phyloP scores from a whole-genome alignment of 139 green algal species.

The Micromonas pusilla region DNA sequence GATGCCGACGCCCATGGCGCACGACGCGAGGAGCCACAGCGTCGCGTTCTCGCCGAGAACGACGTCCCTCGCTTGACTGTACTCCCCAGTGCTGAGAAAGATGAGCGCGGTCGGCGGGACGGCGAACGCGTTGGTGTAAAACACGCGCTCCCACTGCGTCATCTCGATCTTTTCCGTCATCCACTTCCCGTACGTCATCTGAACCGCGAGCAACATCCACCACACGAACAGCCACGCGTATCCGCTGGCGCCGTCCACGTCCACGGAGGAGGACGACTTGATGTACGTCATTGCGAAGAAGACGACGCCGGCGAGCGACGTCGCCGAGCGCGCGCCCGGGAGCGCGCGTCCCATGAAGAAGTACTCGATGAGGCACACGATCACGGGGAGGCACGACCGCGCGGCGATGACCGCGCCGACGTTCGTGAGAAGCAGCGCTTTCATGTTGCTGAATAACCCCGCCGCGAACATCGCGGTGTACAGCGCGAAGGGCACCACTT shows the following conservation, averaged over 20 bases:
- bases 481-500: background rate
- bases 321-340: background rate
- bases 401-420: slow-evolving; percentile 22
- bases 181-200: slow-evolving; percentile 24
- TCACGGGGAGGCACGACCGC: slow-evolving; percentile 10
- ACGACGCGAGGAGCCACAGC: slow-evolving; percentile 5
- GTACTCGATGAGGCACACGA: slow-evolving; percentile 13
- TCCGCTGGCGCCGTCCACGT: background rate
- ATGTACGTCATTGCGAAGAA: slow-evolving; percentile 4
- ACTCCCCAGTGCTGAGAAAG: slow-evolving; percentile 1
- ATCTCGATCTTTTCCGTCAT: slow-evolving; percentile 17
- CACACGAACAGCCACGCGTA: slow-evolving; percentile 10
- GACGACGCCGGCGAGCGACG: background rate
- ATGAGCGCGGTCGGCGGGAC: slow-evolving; percentile 1
- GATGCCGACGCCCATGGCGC: slow-evolving; percentile 15
- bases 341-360: slow-evolving; percentile 7
- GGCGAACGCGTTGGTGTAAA: slow-evolving; percentile 24
- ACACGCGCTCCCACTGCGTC: slow-evolving; percentile 24
- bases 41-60: background rate
- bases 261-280: background rate
- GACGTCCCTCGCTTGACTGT: background rate
- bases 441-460: slow-evolving; percentile 22
- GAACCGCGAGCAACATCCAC: slow-evolving; percentile 17
- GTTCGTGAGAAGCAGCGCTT: slow-evolving; percentile 17
- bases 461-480: slow-evolving; percentile 17